phyloP scores from a whole-genome alignment of 352 stramenopile genomes.

The Thraustotheca clavata region DNA sequence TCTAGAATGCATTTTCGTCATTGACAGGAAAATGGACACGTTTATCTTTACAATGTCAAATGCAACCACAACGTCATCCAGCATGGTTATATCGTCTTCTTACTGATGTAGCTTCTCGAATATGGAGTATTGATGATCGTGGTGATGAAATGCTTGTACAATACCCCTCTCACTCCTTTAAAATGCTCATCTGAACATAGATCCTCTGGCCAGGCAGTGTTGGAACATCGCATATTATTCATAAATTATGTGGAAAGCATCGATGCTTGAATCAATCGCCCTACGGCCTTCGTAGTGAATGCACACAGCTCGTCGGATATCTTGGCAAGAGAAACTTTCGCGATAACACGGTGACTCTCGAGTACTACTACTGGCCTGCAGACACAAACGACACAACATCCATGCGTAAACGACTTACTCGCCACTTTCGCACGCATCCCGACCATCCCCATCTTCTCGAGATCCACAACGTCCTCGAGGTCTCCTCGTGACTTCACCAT shows the following conservation, averaged over 20 bases:
- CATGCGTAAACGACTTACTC: constrained; percentile 16
- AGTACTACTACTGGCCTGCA: constrained; percentile 21
- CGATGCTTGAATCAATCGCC: constrained; percentile 8
- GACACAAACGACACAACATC: background rate
- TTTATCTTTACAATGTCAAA: constrained; percentile 11
- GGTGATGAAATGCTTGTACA: constrained; percentile 21
- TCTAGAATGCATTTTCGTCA: constrained; percentile 12
- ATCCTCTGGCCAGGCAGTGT: constrained; percentile 21
- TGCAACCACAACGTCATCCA: constrained; percentile 17
- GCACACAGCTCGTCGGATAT: constrained; percentile 19
- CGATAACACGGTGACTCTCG: constrained; percentile 17
- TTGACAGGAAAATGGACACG: constrained; percentile 16
- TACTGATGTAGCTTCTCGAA: constrained; percentile 18
- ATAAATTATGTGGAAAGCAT: constrained; percentile 20
- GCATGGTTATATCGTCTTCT: constrained; percentile 18
- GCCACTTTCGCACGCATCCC: constrained; percentile 19
- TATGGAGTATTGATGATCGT: constrained; percentile 21
- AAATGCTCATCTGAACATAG: background rate
- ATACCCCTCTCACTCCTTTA: no score
- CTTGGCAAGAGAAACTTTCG: constrained; percentile 18
- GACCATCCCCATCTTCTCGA: constrained; percentile 17
- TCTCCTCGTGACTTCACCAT: background rate
- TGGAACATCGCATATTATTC: constrained; percentile 19
- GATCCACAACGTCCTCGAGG: constrained; percentile 20
- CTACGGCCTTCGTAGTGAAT: constrained; percentile 11